Evolutionary conservation across 306 rosid species (phyloP), one percentile per base, ranked within the genome.

Genomic region (Datisca glomerata): DNA sequence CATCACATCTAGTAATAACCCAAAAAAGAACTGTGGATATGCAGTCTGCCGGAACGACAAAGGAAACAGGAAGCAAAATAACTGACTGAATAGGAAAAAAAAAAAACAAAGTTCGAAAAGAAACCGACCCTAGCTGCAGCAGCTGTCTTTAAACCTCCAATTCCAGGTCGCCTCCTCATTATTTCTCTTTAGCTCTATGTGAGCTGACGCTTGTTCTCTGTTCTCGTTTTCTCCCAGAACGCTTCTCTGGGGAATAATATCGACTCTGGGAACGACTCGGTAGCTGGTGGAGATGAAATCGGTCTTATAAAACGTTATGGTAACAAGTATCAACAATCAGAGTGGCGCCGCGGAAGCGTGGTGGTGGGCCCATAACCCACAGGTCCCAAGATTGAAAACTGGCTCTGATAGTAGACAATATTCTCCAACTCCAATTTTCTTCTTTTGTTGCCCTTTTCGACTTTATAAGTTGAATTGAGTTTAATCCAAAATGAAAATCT

Each of bases 151-250:
- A 83, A 58, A 8, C 95, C 93, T 44, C 95, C 93, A 47, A 89
- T 89, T 57, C 93, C 97, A 41, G 95, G 93, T 53, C 93, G 64
- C 25, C 97, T 77, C 55, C 97, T 74, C 97, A 89, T 79, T 19
- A 18, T 47, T 24, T 4, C n/a, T 2, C 35, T 8, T 8, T 31
- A 4, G 9, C 31, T 25, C 31, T 25, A n/a, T n/a, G n/a, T n/a
- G n/a, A n/a, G n/a, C n/a, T n/a, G n/a, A n/a, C n/a, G n/a, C n/a
- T n/a, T n/a, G n/a, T n/a, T n/a, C n/a, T n/a, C n/a, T n/a, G n/a
- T n/a, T n/a, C n/a, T n/a, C n/a, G n/a, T n/a, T n/a, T n/a, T n/a
- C n/a, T n/a, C n/a, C n/a, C n/a, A n/a, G n/a, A n/a, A n/a, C n/a
- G n/a, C n/a, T n/a, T n/a, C n/a, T n/a, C n/a, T n/a, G n/a, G n/a